These are phyloP conservation scores for Penicillium concentricum DNA, from an alignment of 2,329 filamentous ascomycete genomes.

Conservation along the genomic window DNA sequence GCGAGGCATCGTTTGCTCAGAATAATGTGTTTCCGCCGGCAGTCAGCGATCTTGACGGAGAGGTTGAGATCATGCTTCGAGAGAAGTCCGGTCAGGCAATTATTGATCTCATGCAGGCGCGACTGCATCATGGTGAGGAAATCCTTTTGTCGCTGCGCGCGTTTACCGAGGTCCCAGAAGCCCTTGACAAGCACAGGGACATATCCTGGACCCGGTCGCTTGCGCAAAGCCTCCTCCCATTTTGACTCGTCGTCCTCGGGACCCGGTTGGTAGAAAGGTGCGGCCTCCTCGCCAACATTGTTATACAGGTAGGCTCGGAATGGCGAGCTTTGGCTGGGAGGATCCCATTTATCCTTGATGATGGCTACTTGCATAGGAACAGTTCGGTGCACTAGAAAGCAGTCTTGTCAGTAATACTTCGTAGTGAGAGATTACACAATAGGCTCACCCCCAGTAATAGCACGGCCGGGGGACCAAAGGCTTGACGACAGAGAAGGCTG, in stretches of 20 bases:
- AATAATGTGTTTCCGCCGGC: constrained; percentile 58
- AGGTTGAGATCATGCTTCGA: constrained; percentile 61
- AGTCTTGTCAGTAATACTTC: constrained; percentile 11
- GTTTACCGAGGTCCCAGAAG: constrained; percentile 59
- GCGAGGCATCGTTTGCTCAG: constrained; percentile 60
- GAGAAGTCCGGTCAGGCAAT: constrained; percentile 58
- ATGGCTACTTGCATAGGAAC: constrained; percentile 61
- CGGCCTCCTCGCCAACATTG: constrained; percentile 57
- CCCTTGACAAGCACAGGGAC: constrained; percentile 62
- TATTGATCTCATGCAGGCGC: constrained; percentile 65
- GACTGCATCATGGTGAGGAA: constrained; percentile 58
- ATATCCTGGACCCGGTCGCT: constrained; percentile 57
- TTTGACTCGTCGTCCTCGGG: constrained; percentile 58
- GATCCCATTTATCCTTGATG: constrained; percentile 63
- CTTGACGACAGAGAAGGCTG: constrained; percentile 35
- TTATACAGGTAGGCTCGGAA: constrained; percentile 66
- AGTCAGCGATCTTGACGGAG: constrained; percentile 58
- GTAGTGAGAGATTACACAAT: constrained; percentile 11
- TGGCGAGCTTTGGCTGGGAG: constrained; percentile 50
- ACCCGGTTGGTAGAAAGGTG: constrained; percentile 61
- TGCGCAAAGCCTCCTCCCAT: constrained; percentile 64
- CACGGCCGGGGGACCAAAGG: constrained; percentile 45
- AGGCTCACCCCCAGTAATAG: constrained; percentile 42
- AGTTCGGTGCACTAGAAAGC: constrained; percentile 54
- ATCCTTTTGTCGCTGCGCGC: constrained; percentile 57